Evolutionary conservation across 768 basidiomycete genomes (phyloP).

Genomic region (Kwoniella dendrophila): DNA sequence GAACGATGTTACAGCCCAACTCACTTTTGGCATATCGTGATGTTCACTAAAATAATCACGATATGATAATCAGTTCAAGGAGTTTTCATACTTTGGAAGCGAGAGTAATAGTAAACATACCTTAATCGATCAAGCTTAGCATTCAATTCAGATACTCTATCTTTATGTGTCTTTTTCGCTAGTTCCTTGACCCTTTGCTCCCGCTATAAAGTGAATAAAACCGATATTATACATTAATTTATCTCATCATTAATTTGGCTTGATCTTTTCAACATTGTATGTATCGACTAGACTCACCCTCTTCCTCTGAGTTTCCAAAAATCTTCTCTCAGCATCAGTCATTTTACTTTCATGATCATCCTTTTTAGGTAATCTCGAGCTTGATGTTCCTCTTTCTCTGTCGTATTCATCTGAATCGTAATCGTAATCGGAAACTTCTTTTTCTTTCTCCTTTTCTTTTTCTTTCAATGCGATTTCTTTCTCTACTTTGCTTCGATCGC

Average conservation of each 20-base stretch:
- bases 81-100: not conserved
- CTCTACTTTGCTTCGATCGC: constrained; percentile 36
- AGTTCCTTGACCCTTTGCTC: constrained; percentile 47
- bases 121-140: constrained; percentile 49
- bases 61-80: constrained; percentile 5
- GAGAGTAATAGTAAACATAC: constrained; percentile 27
- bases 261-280: not conserved
- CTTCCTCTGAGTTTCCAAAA: constrained; percentile 50
- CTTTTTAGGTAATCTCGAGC: not conserved
- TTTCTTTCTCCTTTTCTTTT: constrained; percentile 1
- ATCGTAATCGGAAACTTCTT: not conserved
- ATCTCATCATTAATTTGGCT: not conserved
- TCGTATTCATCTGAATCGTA: constrained; percentile 4
- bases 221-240: too few relatives aligned
- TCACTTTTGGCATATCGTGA: constrained; percentile 55
- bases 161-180: constrained; percentile 52
- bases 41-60: constrained; percentile 44
- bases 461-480: constrained; percentile 29
- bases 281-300: constrained; percentile 44
- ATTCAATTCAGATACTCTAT: constrained; percentile 52
- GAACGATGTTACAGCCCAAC: constrained; percentile 9
- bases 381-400: constrained; percentile 6
- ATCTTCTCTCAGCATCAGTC: constrained; percentile 55
- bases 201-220: constrained; percentile 28
- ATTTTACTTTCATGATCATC: constrained; percentile 31